Evolutionary conservation across 768 basidiomycete species (phyloP).

Genomic region (Tylopilus sp.): DNA sequence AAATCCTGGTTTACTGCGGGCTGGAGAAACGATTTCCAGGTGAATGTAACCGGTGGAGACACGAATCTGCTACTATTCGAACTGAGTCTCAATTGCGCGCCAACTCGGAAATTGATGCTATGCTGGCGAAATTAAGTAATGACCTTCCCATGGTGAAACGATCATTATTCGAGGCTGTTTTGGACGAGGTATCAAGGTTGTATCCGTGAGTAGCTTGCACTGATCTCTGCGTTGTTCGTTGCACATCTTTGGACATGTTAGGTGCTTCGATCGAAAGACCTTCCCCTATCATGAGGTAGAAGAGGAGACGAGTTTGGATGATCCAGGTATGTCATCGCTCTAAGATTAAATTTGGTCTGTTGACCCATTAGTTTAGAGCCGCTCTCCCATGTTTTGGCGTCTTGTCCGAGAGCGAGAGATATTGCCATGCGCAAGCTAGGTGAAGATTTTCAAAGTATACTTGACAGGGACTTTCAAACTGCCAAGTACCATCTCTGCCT

Average conservation of each 20-base stretch:
- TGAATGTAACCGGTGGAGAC: conserved; percentile 24
- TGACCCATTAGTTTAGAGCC: too few relatives aligned
- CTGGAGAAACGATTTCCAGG: conserved; percentile 26
- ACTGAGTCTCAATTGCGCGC: too few relatives aligned
- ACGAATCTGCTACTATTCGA: conserved; percentile 5
- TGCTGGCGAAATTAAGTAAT: too few relatives aligned
- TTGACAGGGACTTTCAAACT: conserved; percentile 3
- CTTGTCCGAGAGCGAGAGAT: conserved; percentile 15
- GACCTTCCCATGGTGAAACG: too few relatives aligned
- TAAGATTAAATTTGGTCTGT: too few relatives aligned
- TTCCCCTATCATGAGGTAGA: conserved; percentile 4
- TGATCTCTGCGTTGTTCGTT: background rate
- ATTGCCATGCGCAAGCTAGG: background rate
- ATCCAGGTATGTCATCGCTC: conserved; percentile 3
- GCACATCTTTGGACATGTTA: background rate
- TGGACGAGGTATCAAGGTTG: conserved; percentile 17
- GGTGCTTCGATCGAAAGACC: conserved; percentile 12
- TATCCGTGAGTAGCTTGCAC: conserved; percentile 24
- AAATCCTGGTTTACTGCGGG: conserved; percentile 27
- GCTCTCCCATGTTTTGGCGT: background rate
- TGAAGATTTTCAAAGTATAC: conserved; percentile 4
- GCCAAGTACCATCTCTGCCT: conserved; percentile 17
- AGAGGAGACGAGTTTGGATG: background rate
- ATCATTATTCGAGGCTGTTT: conserved; percentile 22
- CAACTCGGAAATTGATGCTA: too few relatives aligned